These are phyloP conservation scores for Ophiostoma australiae DNA, from an alignment of 2,329 filamentous ascomycete species.

Conservation along the genomic window DNA sequence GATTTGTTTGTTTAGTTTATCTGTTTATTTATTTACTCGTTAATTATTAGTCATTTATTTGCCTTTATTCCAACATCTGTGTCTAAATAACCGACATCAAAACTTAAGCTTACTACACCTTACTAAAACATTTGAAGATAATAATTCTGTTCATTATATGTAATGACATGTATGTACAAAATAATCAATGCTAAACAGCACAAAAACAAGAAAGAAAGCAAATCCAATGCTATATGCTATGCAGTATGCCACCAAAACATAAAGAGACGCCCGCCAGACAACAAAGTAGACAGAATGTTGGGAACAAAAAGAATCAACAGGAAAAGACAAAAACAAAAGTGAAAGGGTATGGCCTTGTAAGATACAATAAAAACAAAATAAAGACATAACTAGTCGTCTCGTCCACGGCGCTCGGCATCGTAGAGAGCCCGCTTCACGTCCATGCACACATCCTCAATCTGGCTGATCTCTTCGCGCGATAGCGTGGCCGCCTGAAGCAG, in stretches of 20 bases:
- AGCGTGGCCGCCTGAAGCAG: conserved; percentile 57
- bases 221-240: conserved; percentile 5
- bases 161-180: background rate
- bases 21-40: no score
- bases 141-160: background rate
- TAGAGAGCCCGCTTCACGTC: conserved; percentile 71
- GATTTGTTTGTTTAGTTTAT: no score
- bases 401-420: conserved; percentile 59
- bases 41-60: no score
- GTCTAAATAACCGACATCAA: no score
- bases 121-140: no score
- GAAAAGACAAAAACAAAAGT: background rate
- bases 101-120: no score
- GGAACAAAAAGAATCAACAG: background rate
- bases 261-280: conserved; percentile 1
- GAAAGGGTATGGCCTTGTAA: conserved; percentile 5
- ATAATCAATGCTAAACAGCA: background rate
- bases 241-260: background rate
- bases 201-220: background rate
- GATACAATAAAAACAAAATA: background rate
- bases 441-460: conserved; percentile 74
- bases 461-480: conserved; percentile 59
- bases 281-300: background rate
- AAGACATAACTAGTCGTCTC: conserved; percentile 30
- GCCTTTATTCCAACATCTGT: no score